Evolutionary conservation across 495 filamentous ascomycete species (phyloP).

Genomic region (Ramalina intermedia): DNA sequence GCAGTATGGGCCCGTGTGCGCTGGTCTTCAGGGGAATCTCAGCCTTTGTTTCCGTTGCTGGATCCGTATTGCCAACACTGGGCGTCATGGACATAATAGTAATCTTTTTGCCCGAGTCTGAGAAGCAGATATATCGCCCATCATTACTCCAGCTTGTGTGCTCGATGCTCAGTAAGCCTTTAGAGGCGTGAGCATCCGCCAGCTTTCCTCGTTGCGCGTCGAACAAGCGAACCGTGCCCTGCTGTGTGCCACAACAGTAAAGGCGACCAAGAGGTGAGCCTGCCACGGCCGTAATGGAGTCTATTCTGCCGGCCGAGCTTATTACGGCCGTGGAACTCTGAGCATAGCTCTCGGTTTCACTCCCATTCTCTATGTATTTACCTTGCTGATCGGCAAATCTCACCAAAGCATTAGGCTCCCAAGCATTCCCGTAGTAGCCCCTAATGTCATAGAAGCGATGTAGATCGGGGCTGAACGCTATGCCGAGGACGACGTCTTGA

Average conservation of each 20-base stretch:
- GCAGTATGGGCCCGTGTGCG: conserved; percentile 9
- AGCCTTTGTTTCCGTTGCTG: conserved; percentile 2
- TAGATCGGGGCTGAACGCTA: conserved; percentile 18
- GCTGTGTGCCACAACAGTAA: conserved; percentile 16
- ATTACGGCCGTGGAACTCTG: conserved; percentile 4
- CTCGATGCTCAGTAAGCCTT: conserved; percentile 13
- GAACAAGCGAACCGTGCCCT: conserved; percentile 10
- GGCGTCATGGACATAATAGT: conserved; percentile 5
- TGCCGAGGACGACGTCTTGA: conserved; percentile 8
- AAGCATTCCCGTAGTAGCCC: conserved; percentile 16
- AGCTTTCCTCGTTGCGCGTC: conserved; percentile 10
- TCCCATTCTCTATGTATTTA: conserved; percentile 8
- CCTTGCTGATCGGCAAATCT: conserved; percentile 13
- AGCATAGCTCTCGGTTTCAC: conserved; percentile 8
- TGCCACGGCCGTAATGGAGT: conserved; percentile 13
- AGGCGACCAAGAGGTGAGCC: conserved; percentile 12
- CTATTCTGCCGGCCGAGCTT: conserved; percentile 5
- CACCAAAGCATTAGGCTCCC: conserved; percentile 18
- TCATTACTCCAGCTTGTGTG: conserved; percentile 16
- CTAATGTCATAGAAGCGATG: conserved; percentile 19
- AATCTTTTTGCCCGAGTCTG: conserved; percentile 12
- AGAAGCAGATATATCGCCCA: conserved; percentile 14
- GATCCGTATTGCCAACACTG: not conserved
- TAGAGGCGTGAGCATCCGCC: conserved; percentile 7
- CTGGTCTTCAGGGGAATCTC: conserved; percentile 6